A percentile compares a stretch with the other conserved stretches of the same genome.
Evolutionary conservation across 1,284 basidiomycete species (phyloP).

Genomic region (Ceratobasidium sp.): DNA sequence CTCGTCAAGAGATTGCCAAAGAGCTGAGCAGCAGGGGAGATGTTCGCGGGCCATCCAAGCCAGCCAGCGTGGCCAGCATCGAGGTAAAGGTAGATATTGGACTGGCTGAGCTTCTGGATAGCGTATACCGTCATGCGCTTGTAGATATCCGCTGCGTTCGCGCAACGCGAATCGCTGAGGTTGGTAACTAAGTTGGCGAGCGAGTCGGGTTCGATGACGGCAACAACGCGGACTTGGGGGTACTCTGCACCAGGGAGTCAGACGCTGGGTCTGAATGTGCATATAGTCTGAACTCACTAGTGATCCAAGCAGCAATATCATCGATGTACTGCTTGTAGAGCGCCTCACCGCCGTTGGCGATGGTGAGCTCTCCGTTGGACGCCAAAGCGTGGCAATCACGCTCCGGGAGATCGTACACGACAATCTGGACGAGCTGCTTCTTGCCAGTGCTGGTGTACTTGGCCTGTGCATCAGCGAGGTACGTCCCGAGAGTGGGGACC

Average conservation of each 20-base stretch:
- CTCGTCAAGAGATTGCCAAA: conserved; percentile 63
- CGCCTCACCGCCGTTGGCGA: conserved; percentile 65
- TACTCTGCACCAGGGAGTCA: conserved; percentile 55
- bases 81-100: conserved; percentile 52
- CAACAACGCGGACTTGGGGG: conserved; percentile 69
- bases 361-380: conserved; percentile 71
- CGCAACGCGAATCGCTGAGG: conserved; percentile 66
- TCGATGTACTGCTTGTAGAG: conserved; percentile 72
- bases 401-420: conserved; percentile 69
- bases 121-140: conserved; percentile 66
- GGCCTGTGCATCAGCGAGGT: conserved; percentile 62
- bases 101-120: conserved; percentile 64
- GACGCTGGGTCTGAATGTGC: not conserved
- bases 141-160: conserved; percentile 64
- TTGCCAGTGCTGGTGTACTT: conserved; percentile 56
- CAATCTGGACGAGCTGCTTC: conserved; percentile 68
- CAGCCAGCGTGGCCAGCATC: conserved; percentile 73
- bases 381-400: conserved; percentile 72
- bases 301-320: conserved; percentile 66
- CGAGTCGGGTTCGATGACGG: conserved; percentile 72
- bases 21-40: conserved; percentile 65
- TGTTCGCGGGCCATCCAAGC: conserved; percentile 74
- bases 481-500: conserved; percentile 54
- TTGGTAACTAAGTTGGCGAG: conserved; percentile 71
- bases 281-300: conserved; percentile 55